Base-by-base conservation (phyloP, 306 rosid genomes). In the Dryas drummondii region DNA sequence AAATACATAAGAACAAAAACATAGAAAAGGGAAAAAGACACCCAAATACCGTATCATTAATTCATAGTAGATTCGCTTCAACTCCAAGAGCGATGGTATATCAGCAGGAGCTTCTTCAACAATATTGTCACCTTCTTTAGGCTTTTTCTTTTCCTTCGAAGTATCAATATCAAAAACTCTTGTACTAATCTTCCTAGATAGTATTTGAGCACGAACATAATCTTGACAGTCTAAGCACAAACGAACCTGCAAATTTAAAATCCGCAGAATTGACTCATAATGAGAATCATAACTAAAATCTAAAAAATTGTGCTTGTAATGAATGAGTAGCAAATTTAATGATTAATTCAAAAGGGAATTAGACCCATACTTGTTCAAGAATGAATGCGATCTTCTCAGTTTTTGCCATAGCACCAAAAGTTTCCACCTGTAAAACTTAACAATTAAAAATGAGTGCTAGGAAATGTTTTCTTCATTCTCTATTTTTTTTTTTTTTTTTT, bases 321-420 rank as follows among this genome's bases (percentile, higher is more conserved):
- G 4, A 72, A 75, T 44, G 49, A 40, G 70, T 6, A 0, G 17
- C 42, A 26, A 71, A 53, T 56, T 42, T 19, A 22, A 5, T 5
- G 17, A 64, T 10, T 19, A 13, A 67, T 9, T 32, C 19, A 37
- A 54, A 27, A 66, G 57, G 45, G 64, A 48, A 68, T 64, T 51
- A 58, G 32, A 37, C 52, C 4, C 89, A 9, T 88, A 91, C 97
- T 88, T 93, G 97, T 64, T 93, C 93, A 3, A 93, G 98, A 85
- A 93, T 91, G 83, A 91, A 93, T 19, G 98, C 97, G 11, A 87
- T 91, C 83, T 89, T 91, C 84, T 93, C 97, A 55, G 98, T 89
- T 83, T 93, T 93, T 15, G 96, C 96, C 98, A 93, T 93, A 63
- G 89, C 96, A 79, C 97, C 96, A 86, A 93, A 91, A 78, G 97